phyloP scores from a whole-genome alignment of 169 alveolate genomes.

The Neospora caninum region DNA sequence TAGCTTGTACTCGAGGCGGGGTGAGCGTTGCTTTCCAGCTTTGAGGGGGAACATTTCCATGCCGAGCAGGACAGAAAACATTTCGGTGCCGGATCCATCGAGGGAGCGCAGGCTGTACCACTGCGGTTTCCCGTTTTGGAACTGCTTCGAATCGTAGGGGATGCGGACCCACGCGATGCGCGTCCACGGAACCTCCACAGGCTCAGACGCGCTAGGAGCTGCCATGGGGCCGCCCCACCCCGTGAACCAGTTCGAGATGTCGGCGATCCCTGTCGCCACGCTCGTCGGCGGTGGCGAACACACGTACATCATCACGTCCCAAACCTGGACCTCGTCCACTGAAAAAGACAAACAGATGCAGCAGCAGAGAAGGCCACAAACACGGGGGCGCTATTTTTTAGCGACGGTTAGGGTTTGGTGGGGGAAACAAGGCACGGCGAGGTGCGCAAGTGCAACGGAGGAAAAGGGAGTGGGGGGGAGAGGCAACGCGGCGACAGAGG shows the following conservation, averaged over 20 bases:
- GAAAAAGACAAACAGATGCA: not conserved
- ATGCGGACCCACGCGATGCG: slow-evolving; percentile 84
- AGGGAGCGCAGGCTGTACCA: slow-evolving; percentile 78
- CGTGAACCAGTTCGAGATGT: slow-evolving; percentile 42
- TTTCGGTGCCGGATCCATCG: slow-evolving; percentile 65
- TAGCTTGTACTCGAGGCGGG: slow-evolving; percentile 83
- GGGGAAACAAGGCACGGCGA: no score
- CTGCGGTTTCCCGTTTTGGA: slow-evolving; percentile 83
- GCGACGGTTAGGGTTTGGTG: no score
- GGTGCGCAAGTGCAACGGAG: no score
- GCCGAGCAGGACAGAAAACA: slow-evolving; percentile 74
- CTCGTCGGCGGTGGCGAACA: slow-evolving; percentile 68
- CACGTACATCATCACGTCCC: slow-evolving; percentile 78
- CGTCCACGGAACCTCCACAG: slow-evolving; percentile 56
- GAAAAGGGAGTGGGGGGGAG: no score
- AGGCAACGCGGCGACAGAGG: no score
- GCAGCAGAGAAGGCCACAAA: not conserved
- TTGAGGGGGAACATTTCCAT: slow-evolving; percentile 60
- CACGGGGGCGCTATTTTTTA: not conserved
- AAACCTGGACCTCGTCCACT: slow-evolving; percentile 70
- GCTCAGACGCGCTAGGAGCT: slow-evolving; percentile 44
- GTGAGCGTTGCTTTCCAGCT: slow-evolving; percentile 76
- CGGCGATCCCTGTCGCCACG: slow-evolving; percentile 67
- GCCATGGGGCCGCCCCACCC: slow-evolving; percentile 70
- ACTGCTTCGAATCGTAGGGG: slow-evolving; percentile 75